phyloP scores from a whole-genome alignment of 2,329 filamentous ascomycete species.

The Clonostachys byssicola region DNA sequence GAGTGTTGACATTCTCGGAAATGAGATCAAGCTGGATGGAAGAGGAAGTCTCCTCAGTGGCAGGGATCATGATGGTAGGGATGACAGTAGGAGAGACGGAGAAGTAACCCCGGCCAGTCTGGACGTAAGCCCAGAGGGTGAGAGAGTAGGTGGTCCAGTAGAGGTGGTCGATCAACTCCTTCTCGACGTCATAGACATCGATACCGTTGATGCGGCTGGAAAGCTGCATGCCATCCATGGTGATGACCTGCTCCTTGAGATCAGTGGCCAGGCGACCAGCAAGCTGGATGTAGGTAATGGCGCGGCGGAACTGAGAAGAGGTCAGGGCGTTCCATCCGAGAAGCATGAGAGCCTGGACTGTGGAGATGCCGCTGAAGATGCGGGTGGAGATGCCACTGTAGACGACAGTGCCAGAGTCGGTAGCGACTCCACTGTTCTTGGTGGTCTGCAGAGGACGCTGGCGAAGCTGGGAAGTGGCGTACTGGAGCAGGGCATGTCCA shows the following conservation, averaged over 20 bases:
- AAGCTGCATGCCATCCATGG: conserved; percentile 14
- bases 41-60: conserved; percentile 18
- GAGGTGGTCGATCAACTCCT: conserved; percentile 28
- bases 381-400: conserved; percentile 21
- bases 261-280: conserved; percentile 20
- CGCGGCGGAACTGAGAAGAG: conserved; percentile 20
- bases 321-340: conserved; percentile 29
- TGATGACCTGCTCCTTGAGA: conserved; percentile 21
- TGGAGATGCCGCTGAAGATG: conserved; percentile 23
- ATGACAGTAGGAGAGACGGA: conserved; percentile 14
- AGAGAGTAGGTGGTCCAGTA: conserved; percentile 32
- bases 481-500: conserved; percentile 23
- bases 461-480: conserved; percentile 24
- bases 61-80: conserved; percentile 18
- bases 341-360: conserved; percentile 24
- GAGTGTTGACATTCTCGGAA: conserved; percentile 27
- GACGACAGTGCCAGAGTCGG: conserved; percentile 1
- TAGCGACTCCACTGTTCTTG: conserved; percentile 9
- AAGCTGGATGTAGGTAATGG: conserved; percentile 26
- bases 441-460: conserved; percentile 14
- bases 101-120: conserved; percentile 19
- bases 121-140: conserved; percentile 30
- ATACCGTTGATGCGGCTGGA: conserved; percentile 33
- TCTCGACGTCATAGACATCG: conserved; percentile 31
- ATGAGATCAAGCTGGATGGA: conserved; percentile 25